These are phyloP conservation scores for Hamigera avellanea DNA, from an alignment of 495 filamentous ascomycete genomes.

Conservation along the genomic window DNA sequence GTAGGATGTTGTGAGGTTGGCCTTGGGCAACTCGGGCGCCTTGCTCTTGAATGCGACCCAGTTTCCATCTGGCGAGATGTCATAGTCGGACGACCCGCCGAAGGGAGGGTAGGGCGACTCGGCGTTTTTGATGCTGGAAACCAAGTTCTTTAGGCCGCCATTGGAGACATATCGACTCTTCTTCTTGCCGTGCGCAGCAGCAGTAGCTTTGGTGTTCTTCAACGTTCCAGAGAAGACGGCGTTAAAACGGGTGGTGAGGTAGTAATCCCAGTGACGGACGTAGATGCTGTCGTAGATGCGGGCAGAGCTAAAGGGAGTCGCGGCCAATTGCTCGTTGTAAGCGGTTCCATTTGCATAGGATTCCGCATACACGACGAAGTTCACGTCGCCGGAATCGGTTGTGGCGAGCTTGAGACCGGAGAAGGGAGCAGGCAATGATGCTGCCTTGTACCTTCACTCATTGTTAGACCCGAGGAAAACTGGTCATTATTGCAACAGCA, in stretches of 20 bases:
- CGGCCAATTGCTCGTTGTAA: conserved; percentile 46
- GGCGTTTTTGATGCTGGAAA: conserved; percentile 29
- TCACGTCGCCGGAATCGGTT: conserved; percentile 42
- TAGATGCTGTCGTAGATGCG: conserved; percentile 61
- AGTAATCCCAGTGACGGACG: conserved; percentile 68
- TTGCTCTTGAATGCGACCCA: conserved; percentile 33
- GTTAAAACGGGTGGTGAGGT: conserved; percentile 39
- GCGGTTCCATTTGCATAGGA: conserved; percentile 49
- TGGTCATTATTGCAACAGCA: no score
- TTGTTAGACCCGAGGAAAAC: background rate
- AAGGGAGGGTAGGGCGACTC: conserved; percentile 35
- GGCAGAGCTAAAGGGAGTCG: no score
- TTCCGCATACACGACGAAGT: conserved; percentile 48
- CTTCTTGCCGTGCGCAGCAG: conserved; percentile 2
- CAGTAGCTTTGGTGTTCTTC: no score
- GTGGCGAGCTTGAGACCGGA: conserved; percentile 53
- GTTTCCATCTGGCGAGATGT: conserved; percentile 28
- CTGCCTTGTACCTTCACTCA: conserved; percentile 38
- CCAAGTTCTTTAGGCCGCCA: conserved; percentile 26
- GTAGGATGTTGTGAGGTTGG: conserved; percentile 27
- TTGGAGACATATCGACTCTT: conserved; percentile 7
- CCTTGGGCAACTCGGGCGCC: conserved; percentile 24
- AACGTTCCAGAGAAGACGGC: conserved; percentile 35
- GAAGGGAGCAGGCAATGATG: conserved; percentile 46
- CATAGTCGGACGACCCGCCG: conserved; percentile 28